phyloP scores from a whole-genome alignment of 2,329 filamentous ascomycete species.

The Exophiala mesophila region DNA sequence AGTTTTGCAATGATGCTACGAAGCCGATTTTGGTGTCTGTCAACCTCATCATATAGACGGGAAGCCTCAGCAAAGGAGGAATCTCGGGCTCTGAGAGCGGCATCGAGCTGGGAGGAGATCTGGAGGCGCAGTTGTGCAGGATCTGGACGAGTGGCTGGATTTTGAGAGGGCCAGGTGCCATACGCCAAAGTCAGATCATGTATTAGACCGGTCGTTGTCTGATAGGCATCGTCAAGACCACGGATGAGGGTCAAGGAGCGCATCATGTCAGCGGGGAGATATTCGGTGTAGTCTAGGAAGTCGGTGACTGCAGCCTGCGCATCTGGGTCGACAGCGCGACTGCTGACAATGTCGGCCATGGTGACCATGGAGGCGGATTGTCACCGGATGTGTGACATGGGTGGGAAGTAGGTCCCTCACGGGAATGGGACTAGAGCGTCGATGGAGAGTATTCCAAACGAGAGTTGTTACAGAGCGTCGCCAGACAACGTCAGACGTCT shows the following conservation, averaged over 20 bases:
- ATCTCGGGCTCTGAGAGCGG: conserved; percentile 52
- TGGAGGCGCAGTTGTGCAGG: conserved; percentile 49
- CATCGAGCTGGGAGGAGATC: conserved; percentile 53
- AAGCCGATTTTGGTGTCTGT: conserved; percentile 54
- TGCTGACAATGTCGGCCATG: conserved; percentile 40
- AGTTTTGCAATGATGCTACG: conserved; percentile 58
- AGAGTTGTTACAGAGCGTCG: too few relatives aligned
- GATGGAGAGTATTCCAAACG: too few relatives aligned
- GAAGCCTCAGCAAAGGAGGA: conserved; percentile 53
- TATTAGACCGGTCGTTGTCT: conserved; percentile 37
- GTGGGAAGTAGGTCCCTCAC: not conserved
- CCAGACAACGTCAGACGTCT: too few relatives aligned
- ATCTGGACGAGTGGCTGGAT: conserved; percentile 47
- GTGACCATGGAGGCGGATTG: conserved; percentile 25
- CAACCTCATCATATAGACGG: conserved; percentile 53
- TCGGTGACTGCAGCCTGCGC: conserved; percentile 62
- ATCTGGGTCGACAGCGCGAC: conserved; percentile 54
- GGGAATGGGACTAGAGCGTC: too few relatives aligned
- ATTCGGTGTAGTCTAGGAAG: conserved; percentile 65
- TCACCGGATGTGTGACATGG: conserved; percentile 22
- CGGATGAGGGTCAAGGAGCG: conserved; percentile 60
- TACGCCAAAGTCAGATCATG: conserved; percentile 41
- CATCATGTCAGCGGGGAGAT: conserved; percentile 60
- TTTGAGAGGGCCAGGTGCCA: conserved; percentile 47
- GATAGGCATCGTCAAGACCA: conserved; percentile 42